A percentile compares a stretch with the other conserved stretches of the same genome.
Evolutionary conservation across 2,329 filamentous ascomycete species (phyloP).

Genomic region (Colletotrichum chrysophilum): DNA sequence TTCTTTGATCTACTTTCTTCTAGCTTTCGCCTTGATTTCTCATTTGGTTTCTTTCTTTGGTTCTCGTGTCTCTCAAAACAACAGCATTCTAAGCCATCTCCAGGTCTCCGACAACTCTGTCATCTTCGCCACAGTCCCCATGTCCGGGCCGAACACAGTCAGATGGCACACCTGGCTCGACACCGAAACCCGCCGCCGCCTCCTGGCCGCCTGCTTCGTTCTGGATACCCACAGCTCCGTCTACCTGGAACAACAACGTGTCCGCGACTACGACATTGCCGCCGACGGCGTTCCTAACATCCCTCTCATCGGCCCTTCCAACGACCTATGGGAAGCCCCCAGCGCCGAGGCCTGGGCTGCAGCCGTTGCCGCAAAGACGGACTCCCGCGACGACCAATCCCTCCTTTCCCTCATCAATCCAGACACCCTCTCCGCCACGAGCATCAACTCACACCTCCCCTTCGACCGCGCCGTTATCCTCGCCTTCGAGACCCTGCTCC

Average conservation of each 20-base stretch:
- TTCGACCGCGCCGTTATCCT: conserved; percentile 49
- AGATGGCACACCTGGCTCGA: conserved; percentile 60
- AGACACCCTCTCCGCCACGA: conserved; percentile 38
- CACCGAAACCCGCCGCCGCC: conserved; percentile 55
- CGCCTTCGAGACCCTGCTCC: conserved; percentile 39
- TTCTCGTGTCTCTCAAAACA: conserved; percentile 23
- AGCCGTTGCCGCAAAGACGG: conserved; percentile 30
- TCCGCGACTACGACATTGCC: conserved; percentile 40
- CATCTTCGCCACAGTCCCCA: conserved; percentile 26
- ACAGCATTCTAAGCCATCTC: conserved; percentile 32
- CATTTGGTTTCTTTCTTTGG: conserved; percentile 26
- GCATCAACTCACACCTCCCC: conserved; percentile 35
- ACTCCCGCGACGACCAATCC: background rate
- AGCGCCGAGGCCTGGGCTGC: conserved; percentile 51
- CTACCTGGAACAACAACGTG: conserved; percentile 55
- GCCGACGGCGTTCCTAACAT: conserved; percentile 42
- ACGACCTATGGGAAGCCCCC: conserved; percentile 54
- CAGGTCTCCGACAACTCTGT: conserved; percentile 44
- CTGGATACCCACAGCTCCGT: conserved; percentile 61
- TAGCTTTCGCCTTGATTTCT: conserved; percentile 11
- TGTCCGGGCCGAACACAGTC: conserved; percentile 30
- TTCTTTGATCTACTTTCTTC: conserved; percentile 31
- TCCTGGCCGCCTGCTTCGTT: conserved; percentile 62
- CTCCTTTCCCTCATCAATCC: conserved; percentile 24
- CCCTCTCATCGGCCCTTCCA: conserved; percentile 50